A percentile compares a stretch with the other conserved stretches of the same genome.
Conservation (phyloP, 768 basidiomycete species). For the Podaxis rugospora region DNA sequence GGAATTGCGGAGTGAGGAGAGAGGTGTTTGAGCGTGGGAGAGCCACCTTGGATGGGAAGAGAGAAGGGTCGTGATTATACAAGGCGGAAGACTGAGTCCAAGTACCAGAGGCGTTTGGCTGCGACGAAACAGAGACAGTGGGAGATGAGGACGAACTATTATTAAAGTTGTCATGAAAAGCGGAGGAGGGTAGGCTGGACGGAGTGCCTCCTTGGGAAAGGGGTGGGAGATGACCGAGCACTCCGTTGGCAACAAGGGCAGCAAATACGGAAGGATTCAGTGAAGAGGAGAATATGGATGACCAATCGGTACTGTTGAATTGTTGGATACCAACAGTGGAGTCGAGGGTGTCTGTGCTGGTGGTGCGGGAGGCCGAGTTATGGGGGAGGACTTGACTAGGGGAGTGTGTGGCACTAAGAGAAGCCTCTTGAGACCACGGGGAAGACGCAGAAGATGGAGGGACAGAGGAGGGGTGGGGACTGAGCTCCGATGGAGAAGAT, state of each 20-base stretch:
- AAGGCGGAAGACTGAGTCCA: conserved; percentile 26
- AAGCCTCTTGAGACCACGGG: conserved; percentile 30
- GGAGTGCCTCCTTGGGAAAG: conserved; percentile 18
- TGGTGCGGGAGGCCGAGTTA: conserved; percentile 11
- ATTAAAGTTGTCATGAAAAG: background rate
- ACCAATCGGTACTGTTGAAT: conserved; percentile 42
- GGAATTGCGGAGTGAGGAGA: conserved; percentile 19
- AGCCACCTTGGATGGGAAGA: conserved; percentile 22
- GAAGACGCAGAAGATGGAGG: conserved; percentile 27
- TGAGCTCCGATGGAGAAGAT: conserved; percentile 21
- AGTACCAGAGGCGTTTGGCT: conserved; percentile 20
- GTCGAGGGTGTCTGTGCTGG: conserved; percentile 12
- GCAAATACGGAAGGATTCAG: conserved; percentile 59
- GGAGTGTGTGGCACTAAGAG: conserved; percentile 7
- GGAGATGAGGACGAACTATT: conserved; percentile 10
- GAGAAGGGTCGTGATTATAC: conserved; percentile 15
- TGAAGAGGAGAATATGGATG: conserved; percentile 54
- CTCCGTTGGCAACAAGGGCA: conserved; percentile 56
- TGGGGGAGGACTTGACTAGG: conserved; percentile 13
- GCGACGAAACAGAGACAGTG: conserved; percentile 16
- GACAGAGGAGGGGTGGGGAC: conserved; percentile 26
- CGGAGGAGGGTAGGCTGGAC: conserved; percentile 35
- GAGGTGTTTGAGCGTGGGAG: conserved; percentile 27
- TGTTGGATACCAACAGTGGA: conserved; percentile 16
- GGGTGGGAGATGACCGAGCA: conserved; percentile 37